These are phyloP conservation scores for Raphidocelis subcapitata DNA, from an alignment of 139 green algal genomes.

Conservation along the genomic window DNA sequence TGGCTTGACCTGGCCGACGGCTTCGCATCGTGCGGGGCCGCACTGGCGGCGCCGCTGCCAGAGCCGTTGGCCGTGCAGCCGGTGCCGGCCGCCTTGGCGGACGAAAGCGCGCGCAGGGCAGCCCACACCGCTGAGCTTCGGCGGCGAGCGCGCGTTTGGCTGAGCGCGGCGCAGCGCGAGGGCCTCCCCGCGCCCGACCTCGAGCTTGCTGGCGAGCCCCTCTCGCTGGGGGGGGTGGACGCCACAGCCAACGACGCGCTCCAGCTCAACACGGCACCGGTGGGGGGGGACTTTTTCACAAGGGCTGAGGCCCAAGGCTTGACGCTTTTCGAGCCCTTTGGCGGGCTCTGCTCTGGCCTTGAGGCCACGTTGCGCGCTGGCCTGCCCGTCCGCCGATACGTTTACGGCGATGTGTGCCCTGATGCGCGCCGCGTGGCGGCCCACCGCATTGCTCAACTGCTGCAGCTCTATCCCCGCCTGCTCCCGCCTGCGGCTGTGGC, in stretches of 20 bases:
- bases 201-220: background rate
- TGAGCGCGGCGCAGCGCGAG: background rate
- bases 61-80: no score
- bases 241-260: background rate
- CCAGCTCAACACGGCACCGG: background rate
- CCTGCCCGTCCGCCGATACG: conserved; percentile 7
- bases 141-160: background rate
- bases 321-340: conserved; percentile 18
- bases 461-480: conserved; percentile 2
- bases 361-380: conserved; percentile 17
- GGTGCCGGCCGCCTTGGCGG: no score
- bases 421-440: background rate
- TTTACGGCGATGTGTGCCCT: conserved; percentile 3
- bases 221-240: background rate
- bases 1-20: no score
- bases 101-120: no score
- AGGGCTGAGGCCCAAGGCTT: background rate
- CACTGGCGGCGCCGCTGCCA: no score
- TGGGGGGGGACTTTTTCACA: background rate
- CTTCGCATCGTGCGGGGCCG: no score
- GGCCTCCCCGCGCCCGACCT: background rate
- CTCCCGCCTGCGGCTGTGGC: background rate
- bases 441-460: background rate
- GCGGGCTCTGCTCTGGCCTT: conserved; percentile 17
- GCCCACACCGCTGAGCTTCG: no score